These are phyloP conservation scores for Oryza brachyantha DNA, from an alignment of 176 grass and related monocot species.

Conservation along the genomic window DNA sequence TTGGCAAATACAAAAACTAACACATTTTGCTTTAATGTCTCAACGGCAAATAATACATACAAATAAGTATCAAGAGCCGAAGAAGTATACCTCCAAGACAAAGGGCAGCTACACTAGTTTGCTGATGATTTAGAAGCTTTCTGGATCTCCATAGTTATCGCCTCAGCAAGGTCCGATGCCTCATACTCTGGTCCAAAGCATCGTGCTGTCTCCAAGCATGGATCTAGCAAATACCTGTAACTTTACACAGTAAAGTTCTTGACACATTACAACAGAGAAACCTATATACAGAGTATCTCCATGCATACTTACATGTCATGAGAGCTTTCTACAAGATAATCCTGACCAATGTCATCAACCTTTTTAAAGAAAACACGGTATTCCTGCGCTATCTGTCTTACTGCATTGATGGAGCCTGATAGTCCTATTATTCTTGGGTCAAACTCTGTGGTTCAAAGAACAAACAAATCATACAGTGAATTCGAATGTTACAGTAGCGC, in stretches of 20 bases:
- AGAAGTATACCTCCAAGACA: slow-evolving; percentile 23
- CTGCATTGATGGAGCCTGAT: slow-evolving; percentile 56
- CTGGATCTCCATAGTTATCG: slow-evolving; percentile 57
- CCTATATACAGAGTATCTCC: not conserved
- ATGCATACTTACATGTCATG: slow-evolving; percentile 65
- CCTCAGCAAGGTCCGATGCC: slow-evolving; percentile 69
- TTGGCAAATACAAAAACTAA: not conserved
- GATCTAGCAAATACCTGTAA: slow-evolving; percentile 90
- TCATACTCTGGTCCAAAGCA: slow-evolving; percentile 83
- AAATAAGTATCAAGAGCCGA: slow-evolving; percentile 34
- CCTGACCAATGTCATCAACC: slow-evolving; percentile 77
- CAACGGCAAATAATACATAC: slow-evolving; percentile 20
- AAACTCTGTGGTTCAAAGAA: slow-evolving; percentile 63
- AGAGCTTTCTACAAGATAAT: slow-evolving; percentile 90
- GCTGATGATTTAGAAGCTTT: slow-evolving; percentile 50
- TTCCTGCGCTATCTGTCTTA: slow-evolving; percentile 94
- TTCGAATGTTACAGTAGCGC: slow-evolving; percentile 13
- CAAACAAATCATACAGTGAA: slow-evolving; percentile 23
- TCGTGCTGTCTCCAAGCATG: slow-evolving; percentile 80
- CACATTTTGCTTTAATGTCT: slow-evolving; percentile 20
- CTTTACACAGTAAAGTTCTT: slow-evolving; percentile 26
- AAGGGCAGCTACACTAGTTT: slow-evolving; percentile 18
- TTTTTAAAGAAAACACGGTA: slow-evolving; percentile 92
- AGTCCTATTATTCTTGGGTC: slow-evolving; percentile 86
- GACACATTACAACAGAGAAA: slow-evolving; percentile 12